Conservation (phyloP, 805 yeast genomes). For the Ogataea nitratoaversa region DNA sequence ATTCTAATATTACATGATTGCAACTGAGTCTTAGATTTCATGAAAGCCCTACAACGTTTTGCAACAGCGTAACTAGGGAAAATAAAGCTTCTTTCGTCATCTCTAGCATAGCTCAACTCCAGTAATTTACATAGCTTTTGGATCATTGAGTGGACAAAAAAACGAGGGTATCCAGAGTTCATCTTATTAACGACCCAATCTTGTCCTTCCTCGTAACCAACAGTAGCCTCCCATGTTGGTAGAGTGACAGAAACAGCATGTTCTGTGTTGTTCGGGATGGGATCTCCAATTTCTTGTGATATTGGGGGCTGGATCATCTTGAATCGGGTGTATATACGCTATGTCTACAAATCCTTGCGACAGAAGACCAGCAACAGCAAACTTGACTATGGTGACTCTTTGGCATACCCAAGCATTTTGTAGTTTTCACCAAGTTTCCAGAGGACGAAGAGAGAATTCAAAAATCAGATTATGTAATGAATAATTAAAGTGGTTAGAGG, state of each 20-base stretch:
- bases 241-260: constrained; percentile 94
- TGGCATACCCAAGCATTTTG: no score
- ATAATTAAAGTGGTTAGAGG: no score
- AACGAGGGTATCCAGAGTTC: constrained; percentile 88
- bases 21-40: constrained; percentile 42
- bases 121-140: constrained; percentile 51
- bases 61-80: constrained; percentile 80
- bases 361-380: no score
- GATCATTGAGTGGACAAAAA: constrained; percentile 63
- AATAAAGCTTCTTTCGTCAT: constrained; percentile 68
- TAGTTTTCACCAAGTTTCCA: no score
- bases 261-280: constrained; percentile 84
- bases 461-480: no score
- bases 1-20: constrained; percentile 48
- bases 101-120: constrained; percentile 71
- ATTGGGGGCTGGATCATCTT: constrained; percentile 12
- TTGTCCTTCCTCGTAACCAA: constrained; percentile 90
- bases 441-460: no score
- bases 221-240: constrained; percentile 92
- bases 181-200: constrained; percentile 72
- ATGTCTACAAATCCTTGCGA: no score
- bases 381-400: no score
- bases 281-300: constrained; percentile 60
- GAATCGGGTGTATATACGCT: no score
- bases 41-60: constrained; percentile 77